Base-by-base conservation (phyloP, 1,139 yeast species). In the Kodamaea fungicola region DNA sequence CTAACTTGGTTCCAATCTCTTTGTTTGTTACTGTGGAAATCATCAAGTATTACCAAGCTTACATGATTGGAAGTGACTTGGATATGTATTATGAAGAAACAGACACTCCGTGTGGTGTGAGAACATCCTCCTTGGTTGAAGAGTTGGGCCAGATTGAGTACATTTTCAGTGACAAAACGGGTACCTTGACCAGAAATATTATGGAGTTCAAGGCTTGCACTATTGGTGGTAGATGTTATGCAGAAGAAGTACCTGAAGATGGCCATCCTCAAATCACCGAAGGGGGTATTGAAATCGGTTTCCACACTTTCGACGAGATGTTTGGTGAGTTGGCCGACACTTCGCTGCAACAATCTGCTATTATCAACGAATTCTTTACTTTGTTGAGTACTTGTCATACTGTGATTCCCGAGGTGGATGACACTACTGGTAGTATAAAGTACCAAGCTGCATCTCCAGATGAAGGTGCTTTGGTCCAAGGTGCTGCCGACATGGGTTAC, bases 371-470 rank as follows among this genome's bases (percentile, higher is more conserved):
- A 51, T 90, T 94, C 50, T 74, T 94, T 47, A 83, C 92, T 0
- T 67, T 90, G 38, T 67, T 94, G 41, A 87, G 97, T 37, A 83
- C 96, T 0, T 94, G 98, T 59, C 99, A 94, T 55, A 94, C 99
- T 0, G 99, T 94, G 33, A 94, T 94, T 45, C 98, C 98, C 0
- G 98, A 94, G 59, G 71, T 76, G 12, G 74, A 74, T 42, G 81
- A 73, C 2, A 51, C 55, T 1, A 74, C 76, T 37, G 85, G 85
- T 0, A 53, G 69, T 1, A 83, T 92, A 47, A 90, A 87, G 57
- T 94, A 94, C 56, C 98, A 94, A 63, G 98, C 99, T 1, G 97
- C 98, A 0, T 90, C 97, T 2, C 98, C 98, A 1, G 99, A 94
- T 64, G 98, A 94, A 67, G 98, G 98, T 40, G 99, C 99, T 0